Conservation (phyloP, 176 grass and related monocot genomes). For the Carex parvula region DNA sequence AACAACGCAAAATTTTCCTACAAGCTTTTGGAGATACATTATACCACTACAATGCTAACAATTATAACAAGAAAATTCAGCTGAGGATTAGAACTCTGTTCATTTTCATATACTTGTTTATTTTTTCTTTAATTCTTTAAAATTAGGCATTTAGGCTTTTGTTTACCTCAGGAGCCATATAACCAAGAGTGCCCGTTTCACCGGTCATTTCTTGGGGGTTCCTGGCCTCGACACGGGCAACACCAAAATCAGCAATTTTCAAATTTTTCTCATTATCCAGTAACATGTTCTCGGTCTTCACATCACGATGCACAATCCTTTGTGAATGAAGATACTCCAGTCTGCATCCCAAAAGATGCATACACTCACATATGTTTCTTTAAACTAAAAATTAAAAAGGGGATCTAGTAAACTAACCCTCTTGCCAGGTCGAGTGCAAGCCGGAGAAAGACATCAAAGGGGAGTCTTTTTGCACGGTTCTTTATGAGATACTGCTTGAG, state of each 20-base stretch:
- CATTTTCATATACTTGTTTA: neutral
- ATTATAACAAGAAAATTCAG: neutral
- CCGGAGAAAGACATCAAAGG: slow-evolving; percentile 52
- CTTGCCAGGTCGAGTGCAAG: slow-evolving; percentile 67
- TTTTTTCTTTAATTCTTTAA: neutral
- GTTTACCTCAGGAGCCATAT: slow-evolving; percentile 90
- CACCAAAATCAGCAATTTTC: slow-evolving; percentile 90
- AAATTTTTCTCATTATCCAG: slow-evolving; percentile 50
- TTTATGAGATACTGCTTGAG: slow-evolving; percentile 69
- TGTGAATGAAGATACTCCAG: slow-evolving; percentile 75
- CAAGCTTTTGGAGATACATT: too few species aligned
- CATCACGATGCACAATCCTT: slow-evolving; percentile 82
- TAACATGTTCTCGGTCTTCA: slow-evolving; percentile 94
- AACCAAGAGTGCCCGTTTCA: slow-evolving; percentile 76
- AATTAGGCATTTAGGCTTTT: neutral
- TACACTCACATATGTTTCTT: neutral
- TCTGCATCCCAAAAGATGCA: slow-evolving; percentile 9
- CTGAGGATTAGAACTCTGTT: neutral
- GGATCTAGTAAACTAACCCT: slow-evolving; percentile 36
- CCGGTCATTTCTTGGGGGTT: slow-evolving; percentile 61
- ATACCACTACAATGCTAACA: neutral
- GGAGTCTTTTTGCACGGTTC: slow-evolving; percentile 56
- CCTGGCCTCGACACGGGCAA: slow-evolving; percentile 76
- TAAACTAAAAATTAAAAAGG: neutral
- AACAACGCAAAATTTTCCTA: neutral